Evolutionary conservation across 352 stramenopile genomes (phyloP).

Genomic region (Globisporangium recalcitrans): DNA sequence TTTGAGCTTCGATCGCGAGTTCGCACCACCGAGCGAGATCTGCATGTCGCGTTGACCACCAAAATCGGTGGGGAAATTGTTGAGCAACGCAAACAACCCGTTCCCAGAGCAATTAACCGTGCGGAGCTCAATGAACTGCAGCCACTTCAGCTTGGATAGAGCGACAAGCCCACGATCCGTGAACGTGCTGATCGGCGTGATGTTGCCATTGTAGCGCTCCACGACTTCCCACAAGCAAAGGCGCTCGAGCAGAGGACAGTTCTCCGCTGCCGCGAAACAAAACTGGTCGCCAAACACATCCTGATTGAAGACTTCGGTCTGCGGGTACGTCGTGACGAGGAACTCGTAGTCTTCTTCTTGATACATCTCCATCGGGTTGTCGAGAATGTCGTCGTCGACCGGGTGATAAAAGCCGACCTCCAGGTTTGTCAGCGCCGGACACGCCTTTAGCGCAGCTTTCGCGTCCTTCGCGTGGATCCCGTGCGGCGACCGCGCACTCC

Average conservation of each 20-base stretch:
- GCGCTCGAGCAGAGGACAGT: slow-evolving; percentile 27
- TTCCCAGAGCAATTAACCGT: slow-evolving; percentile 29
- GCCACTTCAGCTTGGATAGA: slow-evolving; percentile 24
- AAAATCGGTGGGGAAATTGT: slow-evolving; percentile 18
- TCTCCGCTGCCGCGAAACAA: slow-evolving; percentile 17
- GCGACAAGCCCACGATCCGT: slow-evolving; percentile 28
- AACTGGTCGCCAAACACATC: slow-evolving; percentile 40
- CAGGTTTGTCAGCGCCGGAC: slow-evolving; percentile 27
- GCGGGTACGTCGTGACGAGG: slow-evolving; percentile 18
- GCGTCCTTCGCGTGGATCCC: slow-evolving; percentile 27
- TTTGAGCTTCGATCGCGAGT: slow-evolving; percentile 12
- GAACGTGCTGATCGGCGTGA: slow-evolving; percentile 27
- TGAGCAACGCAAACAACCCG: slow-evolving; percentile 35
- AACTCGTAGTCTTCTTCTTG: slow-evolving; percentile 23
- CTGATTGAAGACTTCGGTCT: slow-evolving; percentile 24
- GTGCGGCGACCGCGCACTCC: slow-evolving; percentile 12
- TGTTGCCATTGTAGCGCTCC: slow-evolving; percentile 19
- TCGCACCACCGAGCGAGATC: slow-evolving; percentile 19
- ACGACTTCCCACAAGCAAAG: slow-evolving; percentile 26
- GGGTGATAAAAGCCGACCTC: slow-evolving; percentile 36
- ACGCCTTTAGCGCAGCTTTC: slow-evolving; percentile 24
- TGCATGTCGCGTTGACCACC: slow-evolving; percentile 25
- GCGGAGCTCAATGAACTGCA: slow-evolving; percentile 27
- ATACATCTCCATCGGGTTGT: slow-evolving; percentile 20
- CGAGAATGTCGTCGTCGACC: slow-evolving; percentile 23